Conservation (phyloP, 2,329 filamentous ascomycete genomes). For the Ophiostoma piceae region DNA sequence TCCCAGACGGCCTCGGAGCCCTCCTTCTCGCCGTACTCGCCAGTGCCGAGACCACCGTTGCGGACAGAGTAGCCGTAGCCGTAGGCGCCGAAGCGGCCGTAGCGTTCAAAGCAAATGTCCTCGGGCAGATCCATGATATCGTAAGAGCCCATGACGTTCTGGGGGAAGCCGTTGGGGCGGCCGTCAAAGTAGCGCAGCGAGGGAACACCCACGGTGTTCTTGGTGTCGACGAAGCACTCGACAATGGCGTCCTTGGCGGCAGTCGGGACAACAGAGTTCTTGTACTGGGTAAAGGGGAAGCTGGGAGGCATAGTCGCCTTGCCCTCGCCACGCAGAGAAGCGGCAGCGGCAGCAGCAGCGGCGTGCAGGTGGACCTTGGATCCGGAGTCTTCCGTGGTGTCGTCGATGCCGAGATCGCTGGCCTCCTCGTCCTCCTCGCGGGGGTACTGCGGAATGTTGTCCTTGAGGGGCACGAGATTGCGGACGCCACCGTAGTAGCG, state of each 20-base stretch:
- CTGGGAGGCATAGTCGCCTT: slow-evolving; percentile 28
- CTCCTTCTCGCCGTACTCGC: slow-evolving; percentile 75
- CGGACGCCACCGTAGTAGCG: slow-evolving; percentile 87
- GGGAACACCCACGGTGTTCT: slow-evolving; percentile 62
- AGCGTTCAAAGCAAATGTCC: slow-evolving; percentile 89
- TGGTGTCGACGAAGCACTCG: slow-evolving; percentile 72
- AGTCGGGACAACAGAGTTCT: slow-evolving; percentile 17
- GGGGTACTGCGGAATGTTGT: slow-evolving; percentile 80
- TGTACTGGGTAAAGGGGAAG: slow-evolving; percentile 23
- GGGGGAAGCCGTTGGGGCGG: slow-evolving; percentile 76
- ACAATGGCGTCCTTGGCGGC: slow-evolving; percentile 49
- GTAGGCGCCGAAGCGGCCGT: slow-evolving; percentile 82
- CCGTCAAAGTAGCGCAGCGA: slow-evolving; percentile 69
- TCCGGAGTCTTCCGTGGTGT: slow-evolving; percentile 2
- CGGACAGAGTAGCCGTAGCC: slow-evolving; percentile 78
- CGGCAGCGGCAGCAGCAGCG: slow-evolving; percentile 14
- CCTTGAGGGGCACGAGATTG: slow-evolving; percentile 57
- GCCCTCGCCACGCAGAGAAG: slow-evolving; percentile 23
- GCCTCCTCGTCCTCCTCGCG: slow-evolving; percentile 54
- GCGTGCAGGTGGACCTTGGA: slow-evolving; percentile 31
- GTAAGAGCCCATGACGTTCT: slow-evolving; percentile 81
- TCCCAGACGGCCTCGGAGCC: slow-evolving; percentile 77
- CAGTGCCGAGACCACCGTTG: slow-evolving; percentile 77
- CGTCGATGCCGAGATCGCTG: slow-evolving; percentile 31
- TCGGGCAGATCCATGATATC: slow-evolving; percentile 71